Base-by-base conservation (phyloP, 148 eudicot species). In the Nepenthes mirabilis region DNA sequence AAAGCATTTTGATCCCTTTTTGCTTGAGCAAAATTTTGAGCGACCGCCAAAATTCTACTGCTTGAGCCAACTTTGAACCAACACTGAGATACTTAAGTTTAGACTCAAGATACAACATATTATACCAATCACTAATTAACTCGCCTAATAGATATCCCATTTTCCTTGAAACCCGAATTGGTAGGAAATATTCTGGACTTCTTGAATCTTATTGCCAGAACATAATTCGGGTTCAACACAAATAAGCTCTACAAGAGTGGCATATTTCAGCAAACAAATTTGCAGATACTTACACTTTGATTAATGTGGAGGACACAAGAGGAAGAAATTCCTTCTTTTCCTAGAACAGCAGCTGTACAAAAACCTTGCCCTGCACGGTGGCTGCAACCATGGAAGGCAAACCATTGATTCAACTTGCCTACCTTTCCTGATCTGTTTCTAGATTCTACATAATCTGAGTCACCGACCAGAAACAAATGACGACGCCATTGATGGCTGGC, bases 381-480 rank as follows among this genome's bases (percentile, higher is more conserved):
- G 10, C 52, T 49, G 11, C 52, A 5, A 49, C 14, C 4, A 40
- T 40, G 45, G 45, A 40, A 40, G 45, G 4, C 6, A 8, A 4
- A 40, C 8, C 45, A 40, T 40, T 8, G 23, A 40, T 49, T 49
- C 3, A 49, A 2, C n/a, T 49, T 11, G 13, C 12, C 52, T 49
- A 12, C 13, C 12, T 49, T 49, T 11, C 52, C 3, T 11, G 52
- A n/a, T 49, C 52, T 49, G n/a, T n/a, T 49, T 49, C 52, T 10
- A n/a, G 6, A 2, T 5, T 49, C 52, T 59, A 70, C 59, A 67
- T 48, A 68, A 49, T 53, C 65, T 52, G 59, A 59, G 56, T 82
- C 67, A 88, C 12, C 78, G 86, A 47, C 94, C 86, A 11, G 79
- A 63, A 69, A 78, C 65, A 56, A 78, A 79, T 57, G 78, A 68